Evolutionary conservation across 768 basidiomycete genomes (phyloP).

Genomic region (Tulasnella sp.): DNA sequence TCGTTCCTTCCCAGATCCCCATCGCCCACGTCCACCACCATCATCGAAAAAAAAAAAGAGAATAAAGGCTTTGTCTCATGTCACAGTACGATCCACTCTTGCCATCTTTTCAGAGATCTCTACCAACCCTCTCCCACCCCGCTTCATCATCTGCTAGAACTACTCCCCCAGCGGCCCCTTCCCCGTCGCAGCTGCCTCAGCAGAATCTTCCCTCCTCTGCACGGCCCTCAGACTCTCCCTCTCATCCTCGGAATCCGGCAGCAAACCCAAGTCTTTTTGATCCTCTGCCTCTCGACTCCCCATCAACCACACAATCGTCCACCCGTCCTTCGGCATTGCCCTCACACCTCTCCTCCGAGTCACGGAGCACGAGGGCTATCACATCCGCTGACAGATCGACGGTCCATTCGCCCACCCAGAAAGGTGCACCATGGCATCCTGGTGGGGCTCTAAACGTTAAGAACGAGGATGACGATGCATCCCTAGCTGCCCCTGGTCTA

Average conservation of each 20-base stretch:
- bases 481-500: background rate
- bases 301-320: background rate
- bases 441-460: background rate
- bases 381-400: conserved; percentile 17
- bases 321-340: background rate
- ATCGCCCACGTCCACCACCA: conserved; percentile 8
- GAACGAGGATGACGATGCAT: conserved; percentile 14
- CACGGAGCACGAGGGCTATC: background rate
- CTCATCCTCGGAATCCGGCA: background rate
- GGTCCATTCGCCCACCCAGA: background rate
- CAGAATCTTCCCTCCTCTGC: background rate
- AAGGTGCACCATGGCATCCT: background rate
- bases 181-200: background rate
- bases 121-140: conserved; percentile 10
- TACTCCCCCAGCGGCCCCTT: background rate
- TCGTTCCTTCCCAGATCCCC: conserved; percentile 11
- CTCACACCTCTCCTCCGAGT: conserved; percentile 7
- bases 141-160: conserved; percentile 12
- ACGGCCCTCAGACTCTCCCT: background rate
- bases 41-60: background rate
- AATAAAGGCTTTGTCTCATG: background rate
- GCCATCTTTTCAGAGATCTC: conserved; percentile 17
- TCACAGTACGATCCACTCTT: conserved; percentile 17
- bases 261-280: background rate
- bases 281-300: background rate